phyloP scores from a whole-genome alignment of 345 rosid genomes.

The Erodium maritimum region DNA sequence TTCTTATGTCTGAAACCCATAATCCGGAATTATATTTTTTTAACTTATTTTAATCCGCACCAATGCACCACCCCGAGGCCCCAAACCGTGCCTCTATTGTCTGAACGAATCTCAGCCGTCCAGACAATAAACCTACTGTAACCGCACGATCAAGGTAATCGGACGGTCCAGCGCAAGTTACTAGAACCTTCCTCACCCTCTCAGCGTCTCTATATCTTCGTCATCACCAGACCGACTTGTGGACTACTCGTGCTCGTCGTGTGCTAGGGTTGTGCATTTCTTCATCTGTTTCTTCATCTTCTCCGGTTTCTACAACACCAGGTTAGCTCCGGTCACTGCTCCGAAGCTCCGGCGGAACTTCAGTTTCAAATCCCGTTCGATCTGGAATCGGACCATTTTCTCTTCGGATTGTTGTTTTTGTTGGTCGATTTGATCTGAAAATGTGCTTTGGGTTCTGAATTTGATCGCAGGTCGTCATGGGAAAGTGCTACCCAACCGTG shows the following conservation, averaged over 20 bases:
- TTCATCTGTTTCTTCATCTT: background rate
- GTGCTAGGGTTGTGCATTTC: too few relatives aligned
- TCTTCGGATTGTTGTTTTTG: background rate
- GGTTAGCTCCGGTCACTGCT: background rate
- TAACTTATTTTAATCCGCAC: background rate
- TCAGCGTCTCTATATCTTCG: background rate
- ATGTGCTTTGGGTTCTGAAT: background rate
- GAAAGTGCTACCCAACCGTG: conserved; percentile 68
- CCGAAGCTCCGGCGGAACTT: background rate
- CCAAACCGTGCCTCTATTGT: background rate
- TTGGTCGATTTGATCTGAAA: background rate
- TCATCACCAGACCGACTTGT: background rate
- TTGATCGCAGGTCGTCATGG: conserved; percentile 23
- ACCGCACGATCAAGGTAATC: background rate
- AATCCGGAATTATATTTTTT: too few relatives aligned
- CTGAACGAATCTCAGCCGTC: background rate
- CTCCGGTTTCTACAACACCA: background rate
- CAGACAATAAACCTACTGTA: background rate
- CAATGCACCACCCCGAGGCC: background rate
- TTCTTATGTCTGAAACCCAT: too few relatives aligned
- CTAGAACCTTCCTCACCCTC: background rate
- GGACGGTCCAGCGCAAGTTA: background rate
- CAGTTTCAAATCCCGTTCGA: too few relatives aligned
- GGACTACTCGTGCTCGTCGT: background rate
- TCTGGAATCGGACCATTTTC: background rate